A percentile compares a stretch with the other conserved stretches of the same genome.
Evolutionary conservation across 1,284 basidiomycete species (phyloP).

Genomic region (Sphaerobolus stellatus): DNA sequence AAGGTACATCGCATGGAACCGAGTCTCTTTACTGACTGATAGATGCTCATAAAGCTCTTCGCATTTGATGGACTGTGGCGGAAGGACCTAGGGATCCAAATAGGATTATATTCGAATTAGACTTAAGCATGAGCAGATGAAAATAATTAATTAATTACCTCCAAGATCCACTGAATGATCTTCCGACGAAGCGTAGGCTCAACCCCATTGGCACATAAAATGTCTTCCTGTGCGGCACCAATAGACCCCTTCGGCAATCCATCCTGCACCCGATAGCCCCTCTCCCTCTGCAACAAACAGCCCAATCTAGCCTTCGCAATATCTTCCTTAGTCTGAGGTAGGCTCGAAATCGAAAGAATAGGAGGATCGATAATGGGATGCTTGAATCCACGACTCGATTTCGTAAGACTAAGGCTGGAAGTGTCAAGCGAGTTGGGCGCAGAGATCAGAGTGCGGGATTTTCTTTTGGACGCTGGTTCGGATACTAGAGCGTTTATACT

Average conservation of each 20-base stretch:
- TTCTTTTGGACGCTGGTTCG: too few relatives aligned
- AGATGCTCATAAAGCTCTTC: conserved; percentile 54
- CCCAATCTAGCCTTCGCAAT: too few relatives aligned
- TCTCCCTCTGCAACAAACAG: too few relatives aligned
- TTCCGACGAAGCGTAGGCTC: conserved; percentile 31
- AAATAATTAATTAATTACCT: conserved; percentile 31
- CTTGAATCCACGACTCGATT: too few relatives aligned
- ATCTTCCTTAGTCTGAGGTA: too few relatives aligned
- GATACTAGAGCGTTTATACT: too few relatives aligned
- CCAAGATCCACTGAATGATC: conserved; percentile 43
- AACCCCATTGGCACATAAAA: conserved; percentile 22
- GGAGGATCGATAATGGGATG: too few relatives aligned
- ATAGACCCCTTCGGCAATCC: background rate
- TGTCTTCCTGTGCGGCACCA: background rate
- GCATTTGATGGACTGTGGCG: conserved; percentile 12
- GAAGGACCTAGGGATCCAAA: conserved; percentile 3
- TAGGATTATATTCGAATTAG: conserved; percentile 4
- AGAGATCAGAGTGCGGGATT: too few relatives aligned
- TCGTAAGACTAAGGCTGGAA: too few relatives aligned
- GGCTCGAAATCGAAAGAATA: too few relatives aligned
- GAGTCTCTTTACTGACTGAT: conserved; percentile 49
- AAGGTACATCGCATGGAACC: conserved; percentile 59
- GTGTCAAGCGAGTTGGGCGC: too few relatives aligned
- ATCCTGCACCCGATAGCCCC: conserved; percentile 1
- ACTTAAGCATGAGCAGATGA: conserved; percentile 5